Base-by-base conservation (phyloP, 257 asterid genomes). In the Mentha longifolia region DNA sequence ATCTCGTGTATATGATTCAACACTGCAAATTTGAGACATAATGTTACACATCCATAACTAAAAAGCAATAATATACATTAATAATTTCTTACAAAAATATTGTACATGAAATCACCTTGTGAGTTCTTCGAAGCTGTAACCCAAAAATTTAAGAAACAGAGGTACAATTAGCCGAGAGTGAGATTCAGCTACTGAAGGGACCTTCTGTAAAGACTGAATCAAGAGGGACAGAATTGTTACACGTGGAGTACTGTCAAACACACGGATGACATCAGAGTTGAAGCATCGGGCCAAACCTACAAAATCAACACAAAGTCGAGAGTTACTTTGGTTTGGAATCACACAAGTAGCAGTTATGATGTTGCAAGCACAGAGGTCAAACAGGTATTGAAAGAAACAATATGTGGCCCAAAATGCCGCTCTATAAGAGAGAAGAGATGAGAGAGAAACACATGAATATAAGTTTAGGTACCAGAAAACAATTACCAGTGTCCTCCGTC, bases 101-200 rank as follows among this genome's bases (percentile, higher is more conserved):
- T 15, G 57, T 39, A 71, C 68, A 63, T 55, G 61, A 50, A 41
- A 35, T 22, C 68, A 94, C 97, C 98, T 86, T 64, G 72, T 45
- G 59, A 71, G 72, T 54, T 85, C 82, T 47, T 82, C 83, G 56
- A 74, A 84, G 72, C 58, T 70, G 74, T 89, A 89, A 72, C 99
- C 99, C 64, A 94, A 68, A 74, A 88, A 91, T 86, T 85, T 88
- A 80, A 94, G 73, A 76, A 94, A 94, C 84, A 91, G 76, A 74
- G 95, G 92, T 68, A 94, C 65, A 68, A 91, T 74, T 67, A 88
- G 90, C 68, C 78, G 81, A 73, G 92, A 83, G 79, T 83, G 87
- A 51, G 89, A 85, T 82, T 91, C 97, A 9, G 71, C 86, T 49
- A 85, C 71, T 54, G 87, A 81, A 61, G 92, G 91, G 71, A 89